A percentile compares a stretch with the other conserved stretches of the same genome.
These are phyloP conservation scores for Lactifluus pinguis DNA, from an alignment of 768 basidiomycete species.

Conservation along the genomic window DNA sequence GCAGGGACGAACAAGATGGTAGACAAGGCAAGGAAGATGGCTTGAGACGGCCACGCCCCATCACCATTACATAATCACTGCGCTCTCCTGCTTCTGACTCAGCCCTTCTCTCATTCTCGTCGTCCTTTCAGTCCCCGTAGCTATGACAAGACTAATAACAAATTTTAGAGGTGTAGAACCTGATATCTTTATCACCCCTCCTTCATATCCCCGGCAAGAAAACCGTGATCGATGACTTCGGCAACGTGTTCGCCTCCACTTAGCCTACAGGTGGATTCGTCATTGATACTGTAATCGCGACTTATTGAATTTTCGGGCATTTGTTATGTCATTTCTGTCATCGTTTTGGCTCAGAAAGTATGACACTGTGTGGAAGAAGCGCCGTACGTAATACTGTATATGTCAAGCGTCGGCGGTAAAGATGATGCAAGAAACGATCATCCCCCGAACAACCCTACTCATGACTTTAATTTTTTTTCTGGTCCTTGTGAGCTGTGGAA, in stretches of 20 bases:
- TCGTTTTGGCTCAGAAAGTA: neutral
- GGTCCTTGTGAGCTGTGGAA: neutral
- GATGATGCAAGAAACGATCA: neutral
- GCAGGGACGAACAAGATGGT: conserved; percentile 4
- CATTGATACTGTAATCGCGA: neutral
- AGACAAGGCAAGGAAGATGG: conserved; percentile 10
- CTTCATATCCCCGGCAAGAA: neutral
- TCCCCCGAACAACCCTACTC: neutral
- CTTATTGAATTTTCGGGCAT: neutral
- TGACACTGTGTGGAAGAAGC: neutral
- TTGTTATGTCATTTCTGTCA: neutral
- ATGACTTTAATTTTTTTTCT: no score
- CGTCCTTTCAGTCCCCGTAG: neutral
- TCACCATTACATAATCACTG: conserved; percentile 7
- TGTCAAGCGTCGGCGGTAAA: neutral
- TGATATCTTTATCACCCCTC: neutral
- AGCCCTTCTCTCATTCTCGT: neutral
- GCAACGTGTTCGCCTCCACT: conserved; percentile 10
- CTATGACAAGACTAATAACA: no score
- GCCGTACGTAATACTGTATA: neutral
- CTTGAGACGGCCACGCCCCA: neutral
- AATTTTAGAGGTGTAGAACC: neutral
- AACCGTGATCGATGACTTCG: conserved; percentile 5
- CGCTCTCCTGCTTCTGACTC: neutral
- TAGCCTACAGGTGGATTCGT: neutral